Conservation (phyloP, 164 flowering plant species). For the Kalanchoe fedtschenkoi region DNA sequence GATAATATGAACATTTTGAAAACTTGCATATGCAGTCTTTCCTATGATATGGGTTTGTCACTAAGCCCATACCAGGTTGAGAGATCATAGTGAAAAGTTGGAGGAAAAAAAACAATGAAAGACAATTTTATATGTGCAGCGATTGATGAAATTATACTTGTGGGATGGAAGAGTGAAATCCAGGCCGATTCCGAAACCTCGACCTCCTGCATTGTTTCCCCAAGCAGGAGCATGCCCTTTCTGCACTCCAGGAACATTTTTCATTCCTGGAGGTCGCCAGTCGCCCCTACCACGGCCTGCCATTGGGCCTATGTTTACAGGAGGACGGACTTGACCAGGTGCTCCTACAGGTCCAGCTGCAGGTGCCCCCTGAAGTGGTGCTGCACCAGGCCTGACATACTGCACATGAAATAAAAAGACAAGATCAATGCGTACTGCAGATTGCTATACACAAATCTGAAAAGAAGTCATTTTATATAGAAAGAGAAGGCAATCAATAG, state of each 20-base stretch:
- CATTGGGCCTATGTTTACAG: constrained; percentile 10
- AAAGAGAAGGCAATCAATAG: too few relatives aligned
- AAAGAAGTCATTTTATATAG: too few relatives aligned
- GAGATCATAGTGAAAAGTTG: not conserved
- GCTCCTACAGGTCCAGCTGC: constrained; percentile 41
- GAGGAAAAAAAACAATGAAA: constrained; percentile 2
- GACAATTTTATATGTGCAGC: not conserved
- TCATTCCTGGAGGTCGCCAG: constrained; percentile 20
- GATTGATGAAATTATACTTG: constrained; percentile 41
- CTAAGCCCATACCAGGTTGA: not conserved
- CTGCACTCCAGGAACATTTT: constrained; percentile 8
- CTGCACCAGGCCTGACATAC: constrained; percentile 98
- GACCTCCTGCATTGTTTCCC: constrained; percentile 52
- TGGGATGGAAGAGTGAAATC: constrained; percentile 99
- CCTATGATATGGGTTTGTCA: too few relatives aligned
- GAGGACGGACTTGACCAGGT: constrained; percentile 74
- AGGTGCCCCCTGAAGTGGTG: constrained; percentile 47
- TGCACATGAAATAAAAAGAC: constrained; percentile 24
- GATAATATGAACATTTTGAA: too few relatives aligned
- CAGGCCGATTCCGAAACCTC: constrained; percentile 69
- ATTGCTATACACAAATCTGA: not conserved
- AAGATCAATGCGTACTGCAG: not conserved
- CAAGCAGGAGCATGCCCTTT: constrained; percentile 43
- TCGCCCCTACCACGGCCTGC: constrained; percentile 43
- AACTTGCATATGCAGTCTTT: too few relatives aligned